Base-by-base conservation (phyloP, 345 rosid species). In the Rubroshorea leprosula region DNA sequence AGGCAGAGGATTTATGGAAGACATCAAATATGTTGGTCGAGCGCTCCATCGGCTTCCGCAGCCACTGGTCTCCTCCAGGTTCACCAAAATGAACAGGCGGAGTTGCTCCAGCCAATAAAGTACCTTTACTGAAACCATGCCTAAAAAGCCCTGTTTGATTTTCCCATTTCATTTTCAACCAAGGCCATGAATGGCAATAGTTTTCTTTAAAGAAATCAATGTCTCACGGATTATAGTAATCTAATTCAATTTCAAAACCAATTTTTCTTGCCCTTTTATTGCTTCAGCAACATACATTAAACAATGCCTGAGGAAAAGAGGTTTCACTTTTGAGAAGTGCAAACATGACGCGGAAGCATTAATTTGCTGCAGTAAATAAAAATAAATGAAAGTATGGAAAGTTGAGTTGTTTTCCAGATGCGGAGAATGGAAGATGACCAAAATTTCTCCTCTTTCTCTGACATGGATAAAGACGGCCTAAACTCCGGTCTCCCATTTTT, bases 21-120 rank as follows among this genome's bases (percentile, higher is more conserved):
- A 82, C 70, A 78, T 86, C 61, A 86, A 86, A 65, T 86, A 86
- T 23, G 80, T 69, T 0, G 90, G 90, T 0, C 87, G 90, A 5
- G n/a, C n/a, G 80, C 74, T 47, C 90, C 95, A 22, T 86, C 95
- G 20, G 86, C 90, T 27, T 83, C 87, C 13, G 68, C 86, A 23
- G 95, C 95, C 53, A 81, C 90, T 0, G 86, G 95, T 61, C 83
- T 82, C 71, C 75, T 73, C 65, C 70, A 70, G 54, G 64, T 66
- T 55, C 88, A 86, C 52, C 74, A 61, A 51, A 80, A 81, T 63
- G 83, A 86, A 65, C 90, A 78, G 70, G 55, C 78, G 1, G 86
- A 49, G 56, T 74, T 83, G 16, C 65, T 86, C 61, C 74, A 68
- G 54, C 77, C 88, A 51, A 80, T 86, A 55, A 51, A 61, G 9